Conservation (phyloP, 495 filamentous ascomycete species). For the Daldinia decipiens region DNA sequence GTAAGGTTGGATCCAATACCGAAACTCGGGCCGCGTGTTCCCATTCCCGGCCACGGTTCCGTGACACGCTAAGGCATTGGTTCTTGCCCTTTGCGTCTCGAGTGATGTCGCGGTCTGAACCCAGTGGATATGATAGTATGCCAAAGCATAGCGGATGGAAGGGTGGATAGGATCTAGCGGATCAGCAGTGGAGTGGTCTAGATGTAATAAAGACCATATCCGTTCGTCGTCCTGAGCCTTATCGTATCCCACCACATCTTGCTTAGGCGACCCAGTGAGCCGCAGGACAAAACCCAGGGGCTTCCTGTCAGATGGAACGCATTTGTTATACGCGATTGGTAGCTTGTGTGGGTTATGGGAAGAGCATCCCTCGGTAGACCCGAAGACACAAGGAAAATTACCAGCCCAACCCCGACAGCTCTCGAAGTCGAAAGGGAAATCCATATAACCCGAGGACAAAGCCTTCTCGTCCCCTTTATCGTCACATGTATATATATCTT, state of each 20-base stretch:
- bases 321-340: slow-evolving; percentile 37
- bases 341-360: slow-evolving; percentile 42
- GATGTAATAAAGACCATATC: slow-evolving; percentile 34
- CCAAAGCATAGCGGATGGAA: slow-evolving; percentile 39
- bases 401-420: slow-evolving; percentile 39
- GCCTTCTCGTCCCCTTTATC: background rate
- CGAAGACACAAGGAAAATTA: slow-evolving; percentile 47
- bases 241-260: slow-evolving; percentile 9
- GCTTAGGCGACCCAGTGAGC: background rate
- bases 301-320: slow-evolving; percentile 33
- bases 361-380: slow-evolving; percentile 43
- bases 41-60: slow-evolving; percentile 23
- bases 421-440: slow-evolving; percentile 25
- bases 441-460: background rate
- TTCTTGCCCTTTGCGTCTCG: slow-evolving; percentile 5
- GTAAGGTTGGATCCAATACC: slow-evolving; percentile 24
- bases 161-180: slow-evolving; percentile 39
- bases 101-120: slow-evolving; percentile 19
- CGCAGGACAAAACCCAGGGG: slow-evolving; percentile 14
- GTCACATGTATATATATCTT: background rate
- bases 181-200: slow-evolving; percentile 18
- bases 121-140: slow-evolving; percentile 45
- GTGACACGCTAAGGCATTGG: slow-evolving; percentile 11
- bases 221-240: slow-evolving; percentile 13
- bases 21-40: slow-evolving; percentile 24